A percentile compares a stretch with the other conserved stretches of the same genome.
These are phyloP conservation scores for Xylaria sp. DNA, from an alignment of 2,329 filamentous ascomycete species.

Conservation along the genomic window DNA sequence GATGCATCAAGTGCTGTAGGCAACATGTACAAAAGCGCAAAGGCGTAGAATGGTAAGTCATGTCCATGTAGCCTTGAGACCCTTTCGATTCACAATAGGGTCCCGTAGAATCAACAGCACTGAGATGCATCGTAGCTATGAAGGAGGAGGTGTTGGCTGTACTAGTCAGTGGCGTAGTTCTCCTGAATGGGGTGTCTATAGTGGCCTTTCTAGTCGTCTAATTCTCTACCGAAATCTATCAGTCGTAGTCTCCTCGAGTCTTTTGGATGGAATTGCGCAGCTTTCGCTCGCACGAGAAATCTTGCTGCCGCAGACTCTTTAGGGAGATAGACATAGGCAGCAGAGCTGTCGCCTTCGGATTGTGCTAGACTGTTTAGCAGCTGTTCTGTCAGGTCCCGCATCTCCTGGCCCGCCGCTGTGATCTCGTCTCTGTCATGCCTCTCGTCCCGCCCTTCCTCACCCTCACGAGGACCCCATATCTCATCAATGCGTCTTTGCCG, in stretches of 20 bases:
- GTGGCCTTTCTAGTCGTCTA: conserved; percentile 60
- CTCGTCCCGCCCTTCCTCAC: conserved; percentile 42
- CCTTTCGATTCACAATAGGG: background rate
- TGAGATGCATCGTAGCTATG: background rate
- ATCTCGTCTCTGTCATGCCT: conserved; percentile 58
- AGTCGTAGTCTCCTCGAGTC: conserved; percentile 70
- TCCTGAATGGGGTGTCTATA: background rate
- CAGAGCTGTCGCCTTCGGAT: conserved; percentile 64
- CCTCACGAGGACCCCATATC: conserved; percentile 63
- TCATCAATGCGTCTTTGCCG: conserved; percentile 72
- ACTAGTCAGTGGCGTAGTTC: background rate
- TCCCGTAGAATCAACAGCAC: background rate
- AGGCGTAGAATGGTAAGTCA: background rate
- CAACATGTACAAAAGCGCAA: background rate
- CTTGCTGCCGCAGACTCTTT: conserved; percentile 71
- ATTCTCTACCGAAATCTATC: conserved; percentile 72
- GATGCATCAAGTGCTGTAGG: background rate
- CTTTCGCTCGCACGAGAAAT: conserved; percentile 73
- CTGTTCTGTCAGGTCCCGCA: conserved; percentile 69
- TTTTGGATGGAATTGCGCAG: conserved; percentile 73
- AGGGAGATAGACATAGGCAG: conserved; percentile 67
- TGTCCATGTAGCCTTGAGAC: background rate
- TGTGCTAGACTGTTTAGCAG: conserved; percentile 69
- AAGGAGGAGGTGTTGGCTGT: background rate
- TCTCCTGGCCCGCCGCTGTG: conserved; percentile 64